Conservation (phyloP, 2,329 filamentous ascomycete genomes). For the Rhinocladiella mackenziei region DNA sequence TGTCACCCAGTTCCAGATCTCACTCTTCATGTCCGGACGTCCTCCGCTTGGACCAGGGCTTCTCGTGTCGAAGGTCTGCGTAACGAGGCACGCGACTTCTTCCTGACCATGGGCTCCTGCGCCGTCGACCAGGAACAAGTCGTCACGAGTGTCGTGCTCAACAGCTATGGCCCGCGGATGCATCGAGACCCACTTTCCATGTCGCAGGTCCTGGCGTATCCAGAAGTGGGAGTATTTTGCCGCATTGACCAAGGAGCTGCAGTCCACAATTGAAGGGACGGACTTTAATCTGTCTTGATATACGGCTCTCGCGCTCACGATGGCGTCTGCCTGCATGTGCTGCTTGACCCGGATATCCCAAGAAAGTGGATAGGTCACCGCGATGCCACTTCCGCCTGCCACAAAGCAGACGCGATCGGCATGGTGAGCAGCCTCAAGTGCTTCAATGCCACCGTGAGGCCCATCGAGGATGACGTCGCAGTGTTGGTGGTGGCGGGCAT, state of each 20-base stretch:
- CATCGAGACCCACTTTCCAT: slow-evolving; percentile 24
- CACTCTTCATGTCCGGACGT: slow-evolving; percentile 26
- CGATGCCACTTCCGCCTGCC: slow-evolving; percentile 62
- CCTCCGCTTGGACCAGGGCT: slow-evolving; percentile 13
- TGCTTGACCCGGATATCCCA: slow-evolving; percentile 22
- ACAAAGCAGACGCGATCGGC: slow-evolving; percentile 53
- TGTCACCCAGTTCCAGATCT: slow-evolving; percentile 27
- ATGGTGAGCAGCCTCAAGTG: slow-evolving; percentile 50
- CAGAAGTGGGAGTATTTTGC: slow-evolving; percentile 25
- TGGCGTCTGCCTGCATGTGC: slow-evolving; percentile 7
- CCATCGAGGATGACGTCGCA: slow-evolving; percentile 57
- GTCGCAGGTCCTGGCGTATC: slow-evolving; percentile 26
- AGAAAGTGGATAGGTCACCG: slow-evolving; percentile 59
- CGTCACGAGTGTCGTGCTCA: not conserved
- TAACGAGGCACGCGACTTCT: slow-evolving; percentile 20
- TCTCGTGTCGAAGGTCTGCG: slow-evolving; percentile 25
- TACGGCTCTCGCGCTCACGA: slow-evolving; percentile 17
- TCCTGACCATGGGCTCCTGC: slow-evolving; percentile 2
- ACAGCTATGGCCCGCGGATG: slow-evolving; percentile 16
- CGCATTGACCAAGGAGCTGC: not conserved
- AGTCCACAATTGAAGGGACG: slow-evolving; percentile 6
- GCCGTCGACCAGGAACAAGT: not conserved
- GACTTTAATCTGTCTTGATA: slow-evolving; percentile 19
- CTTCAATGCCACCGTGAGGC: slow-evolving; percentile 59
- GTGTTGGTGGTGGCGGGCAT: slow-evolving; percentile 46